phyloP scores from a whole-genome alignment of 345 rosid genomes.

The Populus euphratica region DNA sequence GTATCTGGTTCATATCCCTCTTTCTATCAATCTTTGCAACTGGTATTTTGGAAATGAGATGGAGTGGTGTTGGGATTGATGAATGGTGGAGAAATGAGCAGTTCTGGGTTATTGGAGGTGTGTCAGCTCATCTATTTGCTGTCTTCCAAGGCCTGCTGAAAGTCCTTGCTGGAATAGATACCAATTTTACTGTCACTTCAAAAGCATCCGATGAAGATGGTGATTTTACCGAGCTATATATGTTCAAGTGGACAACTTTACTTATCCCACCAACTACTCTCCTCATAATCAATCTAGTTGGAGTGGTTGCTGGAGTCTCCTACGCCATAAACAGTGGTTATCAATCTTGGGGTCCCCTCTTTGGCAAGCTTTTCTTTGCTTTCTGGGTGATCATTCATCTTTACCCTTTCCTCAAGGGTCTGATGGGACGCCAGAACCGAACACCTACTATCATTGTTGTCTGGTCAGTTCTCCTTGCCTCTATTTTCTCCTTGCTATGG shows the following conservation, averaged over 20 bases:
- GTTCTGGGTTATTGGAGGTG: slow-evolving; percentile 44
- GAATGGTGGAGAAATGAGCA: slow-evolving; percentile 56
- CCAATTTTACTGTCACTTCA: slow-evolving; percentile 30
- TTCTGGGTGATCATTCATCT: slow-evolving; percentile 50
- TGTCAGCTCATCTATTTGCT: slow-evolving; percentile 43
- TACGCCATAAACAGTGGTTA: slow-evolving; percentile 35
- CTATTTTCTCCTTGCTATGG: slow-evolving; percentile 44
- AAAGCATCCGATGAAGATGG: slow-evolving; percentile 29
- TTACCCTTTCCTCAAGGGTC: slow-evolving; percentile 41
- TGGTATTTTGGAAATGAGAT: slow-evolving; percentile 45
- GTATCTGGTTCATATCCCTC: slow-evolving; percentile 38
- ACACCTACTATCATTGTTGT: slow-evolving; percentile 44
- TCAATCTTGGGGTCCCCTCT: slow-evolving; percentile 42
- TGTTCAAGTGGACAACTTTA: slow-evolving; percentile 47
- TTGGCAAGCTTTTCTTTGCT: slow-evolving; percentile 44
- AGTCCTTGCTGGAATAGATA: slow-evolving; percentile 31
- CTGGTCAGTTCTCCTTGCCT: slow-evolving; percentile 44
- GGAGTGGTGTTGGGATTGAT: slow-evolving; percentile 43
- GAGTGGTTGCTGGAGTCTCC: slow-evolving; percentile 41
- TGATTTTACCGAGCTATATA: slow-evolving; percentile 30
- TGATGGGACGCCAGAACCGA: slow-evolving; percentile 39
- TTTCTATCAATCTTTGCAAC: slow-evolving; percentile 40
- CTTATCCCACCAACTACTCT: slow-evolving; percentile 45
- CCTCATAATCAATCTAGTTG: slow-evolving; percentile 39
- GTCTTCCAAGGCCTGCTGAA: slow-evolving; percentile 40